Conservation (phyloP, 176 grass and related monocot species). For the Panicum miliaceum region DNA sequence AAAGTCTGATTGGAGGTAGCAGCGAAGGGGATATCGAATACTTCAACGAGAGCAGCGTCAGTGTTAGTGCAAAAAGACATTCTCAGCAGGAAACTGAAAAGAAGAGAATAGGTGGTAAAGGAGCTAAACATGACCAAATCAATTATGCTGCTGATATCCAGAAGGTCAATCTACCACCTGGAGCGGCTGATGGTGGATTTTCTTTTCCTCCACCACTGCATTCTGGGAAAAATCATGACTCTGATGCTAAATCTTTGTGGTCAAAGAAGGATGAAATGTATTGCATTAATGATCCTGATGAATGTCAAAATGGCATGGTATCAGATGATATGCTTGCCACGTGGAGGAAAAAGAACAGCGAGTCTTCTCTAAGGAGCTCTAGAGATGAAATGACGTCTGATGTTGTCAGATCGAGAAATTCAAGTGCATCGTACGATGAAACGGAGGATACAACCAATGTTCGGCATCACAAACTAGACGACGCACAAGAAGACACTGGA, state of each 20-base stretch:
- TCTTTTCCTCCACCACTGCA: slow-evolving; percentile 79
- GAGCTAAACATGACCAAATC: slow-evolving; percentile 52
- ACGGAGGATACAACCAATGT: slow-evolving; percentile 64
- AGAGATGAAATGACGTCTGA: slow-evolving; percentile 77
- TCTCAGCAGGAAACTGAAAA: slow-evolving; percentile 59
- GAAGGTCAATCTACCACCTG: slow-evolving; percentile 53
- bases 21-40: slow-evolving; percentile 93
- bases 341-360: slow-evolving; percentile 90
- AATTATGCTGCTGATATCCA: slow-evolving; percentile 43
- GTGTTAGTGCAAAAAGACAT: slow-evolving; percentile 61
- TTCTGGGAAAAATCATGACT: slow-evolving; percentile 52
- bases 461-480: slow-evolving; percentile 68
- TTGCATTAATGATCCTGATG: slow-evolving; percentile 61
- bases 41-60: slow-evolving; percentile 66
- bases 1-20: slow-evolving; percentile 96
- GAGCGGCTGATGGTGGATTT: slow-evolving; percentile 61
- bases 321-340: slow-evolving; percentile 85
- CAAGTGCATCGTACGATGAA: slow-evolving; percentile 79
- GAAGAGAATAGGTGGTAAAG: slow-evolving; percentile 56
- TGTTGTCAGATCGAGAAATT: slow-evolving; percentile 80
- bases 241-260: slow-evolving; percentile 65
- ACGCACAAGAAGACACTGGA: slow-evolving; percentile 72
- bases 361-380: slow-evolving; percentile 75
- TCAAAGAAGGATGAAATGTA: slow-evolving; percentile 63
- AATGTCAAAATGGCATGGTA: slow-evolving; percentile 69